These are phyloP conservation scores for Nakazawaea wyomingensis DNA, from an alignment of 805 yeast genomes.

Conservation along the genomic window DNA sequence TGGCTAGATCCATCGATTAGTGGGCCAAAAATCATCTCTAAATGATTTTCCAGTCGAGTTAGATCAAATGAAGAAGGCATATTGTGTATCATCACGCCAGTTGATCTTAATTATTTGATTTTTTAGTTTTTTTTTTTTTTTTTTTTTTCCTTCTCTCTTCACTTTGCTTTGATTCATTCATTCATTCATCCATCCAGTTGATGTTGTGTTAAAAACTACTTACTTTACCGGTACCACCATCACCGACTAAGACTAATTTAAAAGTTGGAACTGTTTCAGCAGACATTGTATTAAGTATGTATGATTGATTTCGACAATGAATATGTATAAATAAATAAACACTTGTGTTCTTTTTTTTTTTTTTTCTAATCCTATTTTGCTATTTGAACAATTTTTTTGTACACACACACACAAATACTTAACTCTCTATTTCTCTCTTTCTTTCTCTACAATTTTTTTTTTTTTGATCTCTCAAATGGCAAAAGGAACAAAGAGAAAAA, in stretches of 20 bases:
- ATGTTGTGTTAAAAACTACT: conserved; percentile 21
- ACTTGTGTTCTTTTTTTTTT: not conserved
- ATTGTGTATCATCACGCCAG: too few species aligned
- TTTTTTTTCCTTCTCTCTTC: too few species aligned
- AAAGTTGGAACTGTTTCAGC: conserved; percentile 89
- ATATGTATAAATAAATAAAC: not conserved
- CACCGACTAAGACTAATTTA: conserved; percentile 98
- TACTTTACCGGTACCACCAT: conserved; percentile 99
- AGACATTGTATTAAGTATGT: conserved; percentile 43
- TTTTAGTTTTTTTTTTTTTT: too few species aligned
- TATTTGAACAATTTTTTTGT: not conserved
- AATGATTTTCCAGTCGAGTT: too few species aligned
- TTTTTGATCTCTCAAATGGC: not conserved
- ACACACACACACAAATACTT: too few species aligned
- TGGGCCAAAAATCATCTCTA: too few species aligned
- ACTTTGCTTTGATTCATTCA: too few species aligned
- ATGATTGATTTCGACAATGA: conserved; percentile 12
- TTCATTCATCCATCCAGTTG: not conserved
- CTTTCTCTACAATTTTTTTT: too few species aligned
- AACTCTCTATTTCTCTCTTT: too few species aligned
- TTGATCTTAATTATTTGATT: too few species aligned
- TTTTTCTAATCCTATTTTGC: not conserved
- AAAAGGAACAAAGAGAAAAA: not conserved
- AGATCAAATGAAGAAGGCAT: too few species aligned
- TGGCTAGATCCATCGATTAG: too few species aligned